Evolutionary conservation across 106 monocot genomes (phyloP), one percentile per base, ranked within the genome.

Genomic region (Chionographis japonica): DNA sequence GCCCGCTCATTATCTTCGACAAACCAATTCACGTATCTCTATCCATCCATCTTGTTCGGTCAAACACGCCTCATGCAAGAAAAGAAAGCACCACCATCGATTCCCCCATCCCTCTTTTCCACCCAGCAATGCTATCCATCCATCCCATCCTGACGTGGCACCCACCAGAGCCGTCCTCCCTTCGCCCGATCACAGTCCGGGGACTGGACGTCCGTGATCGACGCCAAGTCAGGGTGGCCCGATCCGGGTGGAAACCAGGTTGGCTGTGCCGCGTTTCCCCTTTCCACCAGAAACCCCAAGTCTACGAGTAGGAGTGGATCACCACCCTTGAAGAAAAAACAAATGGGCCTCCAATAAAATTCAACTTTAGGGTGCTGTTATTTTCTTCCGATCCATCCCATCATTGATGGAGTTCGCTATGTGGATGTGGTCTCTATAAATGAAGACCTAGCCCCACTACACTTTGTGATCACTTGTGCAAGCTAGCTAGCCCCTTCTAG

Each of bases 41-140:
- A 27, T 27, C 27, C 27, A 27, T 27, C 27, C 27, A 61, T 67
- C 68, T 82, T 72, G 68, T 67, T 42, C 77, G 72, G 81, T 81
- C 81, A 81, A 81, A 81, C 81, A 81, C 82, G 82, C 71, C 77
- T 82, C 77, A 73, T 77, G 60, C 38, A 12, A 81, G 56, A 73
- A 82, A 36, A 76, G 71, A 67, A 72, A 61, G 61, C 56, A 55
- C 18, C 18, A 58, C 59, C 40, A 43, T 50, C 6, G 27, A 27
- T 52, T 58, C 46, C 37, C 37, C 40, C 37, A 37, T 37, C 40
- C 18, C 18, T 11, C 27, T 27, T 27, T 27, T 8, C 3, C 37
- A 61, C 49, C 42, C 17, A 50, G 49, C 7, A 50, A 20, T 40
- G 14, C 6, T 37, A 13, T 50, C 35, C 27, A 50, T 36, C 51